phyloP scores from a whole-genome alignment of 352 stramenopile species.

The Phytophthora melonis region DNA sequence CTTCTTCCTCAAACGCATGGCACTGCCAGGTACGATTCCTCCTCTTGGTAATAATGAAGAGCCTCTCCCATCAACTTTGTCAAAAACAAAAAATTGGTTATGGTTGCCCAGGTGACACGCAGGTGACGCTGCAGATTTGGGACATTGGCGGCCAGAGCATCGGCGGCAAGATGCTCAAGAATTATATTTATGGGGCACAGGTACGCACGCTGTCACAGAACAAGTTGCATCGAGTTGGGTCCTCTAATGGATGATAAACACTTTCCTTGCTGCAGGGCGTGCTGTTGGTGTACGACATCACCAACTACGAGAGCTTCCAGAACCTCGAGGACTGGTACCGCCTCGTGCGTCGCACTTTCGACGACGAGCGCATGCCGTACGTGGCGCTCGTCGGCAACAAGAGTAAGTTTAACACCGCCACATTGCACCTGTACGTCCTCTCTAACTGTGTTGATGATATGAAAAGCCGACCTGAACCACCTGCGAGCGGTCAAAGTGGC shows the following conservation, averaged over 20 bases:
- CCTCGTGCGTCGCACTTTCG: slow-evolving; percentile 91
- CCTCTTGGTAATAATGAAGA: background rate
- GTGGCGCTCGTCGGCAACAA: slow-evolving; percentile 94
- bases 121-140: slow-evolving; percentile 95
- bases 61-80: too few relatives aligned
- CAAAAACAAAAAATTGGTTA: too few relatives aligned
- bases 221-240: background rate
- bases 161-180: slow-evolving; percentile 87
- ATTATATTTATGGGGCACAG: slow-evolving; percentile 96
- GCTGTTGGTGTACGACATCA: slow-evolving; percentile 96
- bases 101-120: slow-evolving; percentile 73
- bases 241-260: background rate
- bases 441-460: background rate
- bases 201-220: slow-evolving; percentile 30
- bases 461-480: slow-evolving; percentile 90
- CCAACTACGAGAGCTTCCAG: slow-evolving; percentile 96
- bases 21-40: slow-evolving; percentile 73
- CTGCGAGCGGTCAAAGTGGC: slow-evolving; percentile 87
- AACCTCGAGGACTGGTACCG: slow-evolving; percentile 96
- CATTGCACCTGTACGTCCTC: background rate
- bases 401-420: slow-evolving; percentile 40
- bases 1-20: slow-evolving; percentile 95
- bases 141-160: slow-evolving; percentile 95
- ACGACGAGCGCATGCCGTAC: slow-evolving; percentile 89
- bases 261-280: slow-evolving; percentile 61